Percentiles rank a stretch among this genome's conserved stretches.
Conservation (phyloP, 805 yeast species). For the Candida dajiaensis region DNA sequence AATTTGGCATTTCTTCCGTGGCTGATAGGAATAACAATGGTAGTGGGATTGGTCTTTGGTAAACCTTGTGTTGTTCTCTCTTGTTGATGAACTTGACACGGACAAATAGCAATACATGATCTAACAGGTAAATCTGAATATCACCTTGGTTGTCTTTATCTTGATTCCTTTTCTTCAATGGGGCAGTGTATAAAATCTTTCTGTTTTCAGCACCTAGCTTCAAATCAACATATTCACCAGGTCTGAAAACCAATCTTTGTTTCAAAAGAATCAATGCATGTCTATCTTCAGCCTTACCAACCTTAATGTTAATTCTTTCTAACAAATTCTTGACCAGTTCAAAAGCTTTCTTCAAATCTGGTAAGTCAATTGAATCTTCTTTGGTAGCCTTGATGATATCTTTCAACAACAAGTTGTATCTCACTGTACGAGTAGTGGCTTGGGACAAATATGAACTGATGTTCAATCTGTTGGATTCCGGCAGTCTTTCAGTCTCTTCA, state of each 20-base stretch:
- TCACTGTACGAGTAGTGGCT: conserved; percentile 93
- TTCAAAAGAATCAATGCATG: conserved; percentile 83
- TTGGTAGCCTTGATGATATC: conserved; percentile 80
- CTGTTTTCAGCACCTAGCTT: conserved; percentile 79
- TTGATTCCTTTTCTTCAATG: conserved; percentile 66
- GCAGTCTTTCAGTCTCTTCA: conserved; percentile 80
- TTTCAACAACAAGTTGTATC: conserved; percentile 79
- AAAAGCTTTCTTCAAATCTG: conserved; percentile 61
- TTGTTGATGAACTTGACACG: conserved; percentile 82
- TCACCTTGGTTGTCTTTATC: conserved; percentile 70
- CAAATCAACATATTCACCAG: conserved; percentile 81
- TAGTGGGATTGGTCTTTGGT: conserved; percentile 80
- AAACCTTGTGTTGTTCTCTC: conserved; percentile 86
- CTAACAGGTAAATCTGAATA: conserved; percentile 81
- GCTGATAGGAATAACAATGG: conserved; percentile 71
- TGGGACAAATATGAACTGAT: conserved; percentile 89
- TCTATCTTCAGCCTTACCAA: conserved; percentile 91
- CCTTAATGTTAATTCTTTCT: conserved; percentile 68
- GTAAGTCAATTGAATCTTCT: conserved; percentile 61
- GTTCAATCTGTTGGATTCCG: conserved; percentile 84
- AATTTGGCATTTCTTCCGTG: conserved; percentile 70
- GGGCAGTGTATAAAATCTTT: conserved; percentile 72
- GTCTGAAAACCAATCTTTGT: conserved; percentile 74
- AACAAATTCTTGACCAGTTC: conserved; percentile 71
- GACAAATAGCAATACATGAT: conserved; percentile 80